Base-by-base conservation (phyloP, 495 filamentous ascomycete genomes). In the Trichoderma erinaceum region DNA sequence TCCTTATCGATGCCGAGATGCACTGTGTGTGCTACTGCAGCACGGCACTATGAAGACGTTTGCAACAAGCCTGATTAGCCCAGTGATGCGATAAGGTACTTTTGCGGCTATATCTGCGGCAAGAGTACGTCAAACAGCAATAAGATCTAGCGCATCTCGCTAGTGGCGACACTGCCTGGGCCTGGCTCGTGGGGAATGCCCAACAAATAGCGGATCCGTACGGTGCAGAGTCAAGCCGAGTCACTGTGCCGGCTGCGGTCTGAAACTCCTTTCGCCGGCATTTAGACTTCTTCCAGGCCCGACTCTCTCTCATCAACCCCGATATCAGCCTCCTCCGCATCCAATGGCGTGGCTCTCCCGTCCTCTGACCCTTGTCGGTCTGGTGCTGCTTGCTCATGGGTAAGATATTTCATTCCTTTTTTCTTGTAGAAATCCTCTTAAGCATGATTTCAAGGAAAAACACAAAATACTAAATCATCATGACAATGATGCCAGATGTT, bases 331-430 rank as follows among this genome's bases (percentile, higher is more conserved):
- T 11, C 10, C 1, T 13, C 29, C 27, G 25, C 10, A 61, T 32
- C 16, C 18, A 32, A 91, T 91, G 89, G 86, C 86, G 69, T 87
- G 87, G 80, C 74, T 89, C 68, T 87, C 89, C 41, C 86, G 85
- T 68, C 69, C 86, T 43, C 81, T 87, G 64, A 90, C 88, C 41
- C 74, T 83, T 69, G 79, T 91, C 63, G 90, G 90, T 68, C 77
- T 88, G 6, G 68, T 92, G 66, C 79, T 92, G 66, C 83, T 93
- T 11, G 86, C 83, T 15, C 90, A 93, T 75, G 88, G 89, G 90
- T 93, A 85, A 75, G 56, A 11, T 32, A 12, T 61, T 32, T 61
- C 56, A 10, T 61, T 12, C 12, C 12, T 13, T 27, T 89, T 29
- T 52, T 64, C 50, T 35, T 69, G 21, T 44, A 61, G 35, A 66